Conservation (phyloP, 257 asterid genomes). For the Lycium barbarum region DNA sequence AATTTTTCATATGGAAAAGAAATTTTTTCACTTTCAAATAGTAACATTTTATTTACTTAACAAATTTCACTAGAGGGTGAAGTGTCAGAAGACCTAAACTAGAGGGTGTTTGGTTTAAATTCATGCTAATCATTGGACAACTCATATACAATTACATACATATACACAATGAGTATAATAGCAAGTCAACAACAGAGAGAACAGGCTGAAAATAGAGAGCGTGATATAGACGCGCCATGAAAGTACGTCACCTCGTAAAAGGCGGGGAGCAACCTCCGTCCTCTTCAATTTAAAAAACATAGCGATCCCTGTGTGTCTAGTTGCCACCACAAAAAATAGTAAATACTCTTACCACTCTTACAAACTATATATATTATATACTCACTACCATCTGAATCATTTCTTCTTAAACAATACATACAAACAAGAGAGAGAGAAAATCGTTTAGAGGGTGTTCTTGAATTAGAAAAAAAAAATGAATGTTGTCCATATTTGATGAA, state of each 20-base stretch:
- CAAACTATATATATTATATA: background rate
- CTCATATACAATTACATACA: background rate
- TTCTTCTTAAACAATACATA: slow-evolving; percentile 15
- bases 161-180: too few relatives aligned
- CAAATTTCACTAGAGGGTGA: background rate
- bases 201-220: background rate
- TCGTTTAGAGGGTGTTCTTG: slow-evolving; percentile 14
- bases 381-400: slow-evolving; percentile 9
- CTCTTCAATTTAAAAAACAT: slow-evolving; percentile 37
- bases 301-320: slow-evolving; percentile 23
- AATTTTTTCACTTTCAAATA: too few relatives aligned
- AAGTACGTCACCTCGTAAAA: slow-evolving; percentile 47
- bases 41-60: background rate
- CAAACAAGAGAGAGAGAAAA: background rate
- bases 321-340: background rate
- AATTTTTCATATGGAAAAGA: too few relatives aligned
- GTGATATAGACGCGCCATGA: background rate
- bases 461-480: background rate
- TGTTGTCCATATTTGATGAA: too few relatives aligned
- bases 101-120: background rate
- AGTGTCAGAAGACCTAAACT: background rate
- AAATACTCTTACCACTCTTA: background rate
- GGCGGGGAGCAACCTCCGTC: slow-evolving; percentile 49
- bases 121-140: slow-evolving; percentile 9
- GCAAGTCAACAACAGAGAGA: background rate